Base-by-base conservation (phyloP, 192 early-diverging fungal genomes). In the Phycomyces blakesleeanus region DNA sequence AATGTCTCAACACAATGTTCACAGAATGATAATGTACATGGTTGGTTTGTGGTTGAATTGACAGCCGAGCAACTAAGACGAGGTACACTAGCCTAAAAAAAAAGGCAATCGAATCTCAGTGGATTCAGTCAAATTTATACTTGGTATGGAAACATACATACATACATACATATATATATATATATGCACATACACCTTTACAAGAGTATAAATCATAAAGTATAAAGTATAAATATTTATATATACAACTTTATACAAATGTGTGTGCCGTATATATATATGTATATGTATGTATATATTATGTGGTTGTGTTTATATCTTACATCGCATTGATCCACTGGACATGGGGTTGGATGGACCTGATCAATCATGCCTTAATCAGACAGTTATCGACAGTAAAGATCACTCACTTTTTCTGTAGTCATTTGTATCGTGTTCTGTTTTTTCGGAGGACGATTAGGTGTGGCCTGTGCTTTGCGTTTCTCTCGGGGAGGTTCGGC, bases 261-360 rank as follows among this genome's bases (percentile, higher is more conserved):
- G n/a, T n/a, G n/a, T n/a, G n/a, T n/a, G n/a, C n/a, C n/a, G n/a
- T n/a, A n/a, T n/a, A 34, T 7, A 34, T 34, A 34, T 47, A 18
- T n/a, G 44, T 3, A 3, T 6, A 3, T 47, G 15, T 47, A n/a
- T 47, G 44, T 12, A 6, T 7, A 47, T 47, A n/a, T 47, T 47
- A 18, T 41, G 40, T 41, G 40, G 40, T 10, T 41, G 14, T 6
- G 14, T 41, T 10, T 6, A 47, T 47, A n/a, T 18, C 18, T 47
- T 47, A 47, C 44, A 47, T 47, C 44, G 11, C 44, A 47, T 7
- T 47, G 15, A 47, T 47, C 44, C 44, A 47, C 44, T n/a, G 44
- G 18, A 18, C 44, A 47, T n/a, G 44, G 44, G 12, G 11, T 18
- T 47, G 44, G 44, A 47, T 47, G 44, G 11, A 3, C 44, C 44